A percentile compares a stretch with the other conserved stretches of the same genome.
Evolutionary conservation across 495 filamentous ascomycete species (phyloP).

Genomic region (Penicillium waksmanii): DNA sequence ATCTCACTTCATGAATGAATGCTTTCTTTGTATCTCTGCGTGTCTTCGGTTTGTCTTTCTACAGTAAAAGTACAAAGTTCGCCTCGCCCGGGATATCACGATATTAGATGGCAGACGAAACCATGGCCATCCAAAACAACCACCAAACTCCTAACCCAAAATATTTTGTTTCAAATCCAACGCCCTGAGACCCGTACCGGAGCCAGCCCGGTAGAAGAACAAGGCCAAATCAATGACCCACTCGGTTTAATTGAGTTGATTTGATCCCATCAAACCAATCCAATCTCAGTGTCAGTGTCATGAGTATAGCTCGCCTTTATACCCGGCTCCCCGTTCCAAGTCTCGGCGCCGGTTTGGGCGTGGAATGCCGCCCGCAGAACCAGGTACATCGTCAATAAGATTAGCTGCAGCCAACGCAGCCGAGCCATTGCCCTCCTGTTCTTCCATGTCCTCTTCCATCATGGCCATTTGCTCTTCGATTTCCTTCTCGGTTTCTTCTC

Average conservation of each 20-base stretch:
- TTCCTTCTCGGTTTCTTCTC: slow-evolving; percentile 79
- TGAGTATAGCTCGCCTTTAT: slow-evolving; percentile 47
- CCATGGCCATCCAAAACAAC: background rate
- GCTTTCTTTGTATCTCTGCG: background rate
- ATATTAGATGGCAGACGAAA: slow-evolving; percentile 9
- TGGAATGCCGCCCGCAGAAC: slow-evolving; percentile 30
- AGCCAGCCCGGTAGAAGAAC: slow-evolving; percentile 12
- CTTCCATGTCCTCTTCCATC: slow-evolving; percentile 56
- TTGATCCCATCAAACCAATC: background rate
- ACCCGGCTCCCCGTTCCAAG: slow-evolving; percentile 46
- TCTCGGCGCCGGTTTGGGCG: slow-evolving; percentile 40
- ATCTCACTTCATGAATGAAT: slow-evolving; percentile 7
- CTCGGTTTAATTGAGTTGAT: no score
- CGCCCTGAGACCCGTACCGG: slow-evolving; percentile 14
- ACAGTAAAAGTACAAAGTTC: slow-evolving; percentile 18
- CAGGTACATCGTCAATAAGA: slow-evolving; percentile 12
- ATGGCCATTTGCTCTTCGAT: slow-evolving; percentile 71
- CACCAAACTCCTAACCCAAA: slow-evolving; percentile 1
- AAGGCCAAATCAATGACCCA: slow-evolving; percentile 10
- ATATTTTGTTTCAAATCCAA: slow-evolving; percentile 2
- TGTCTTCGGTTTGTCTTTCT: slow-evolving; percentile 9
- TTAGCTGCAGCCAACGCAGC: slow-evolving; percentile 14
- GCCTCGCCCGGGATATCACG: slow-evolving; percentile 22
- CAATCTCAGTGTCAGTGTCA: slow-evolving; percentile 10
- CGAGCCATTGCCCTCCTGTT: slow-evolving; percentile 39